Conservation (phyloP, 257 asterid species). For the Lycium barbarum region DNA sequence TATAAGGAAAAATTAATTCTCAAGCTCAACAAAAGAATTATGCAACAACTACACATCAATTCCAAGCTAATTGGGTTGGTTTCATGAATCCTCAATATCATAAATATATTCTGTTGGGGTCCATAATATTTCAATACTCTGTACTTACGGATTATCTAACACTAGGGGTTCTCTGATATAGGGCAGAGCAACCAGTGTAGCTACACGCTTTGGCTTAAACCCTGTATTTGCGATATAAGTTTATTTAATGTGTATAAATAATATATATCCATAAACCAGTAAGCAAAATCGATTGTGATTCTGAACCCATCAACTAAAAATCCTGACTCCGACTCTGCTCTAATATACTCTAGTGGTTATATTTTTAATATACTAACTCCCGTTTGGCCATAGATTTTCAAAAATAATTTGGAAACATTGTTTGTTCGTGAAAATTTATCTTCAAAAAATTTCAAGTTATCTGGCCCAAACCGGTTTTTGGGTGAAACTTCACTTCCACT, state of each 20-base stretch:
- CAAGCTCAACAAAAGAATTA: conserved; percentile 15
- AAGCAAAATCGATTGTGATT: not conserved
- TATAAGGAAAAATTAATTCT: not conserved
- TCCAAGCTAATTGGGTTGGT: not conserved
- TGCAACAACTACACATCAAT: not conserved
- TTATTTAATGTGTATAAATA: not conserved
- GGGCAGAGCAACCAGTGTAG: not conserved
- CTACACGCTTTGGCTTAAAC: conserved; percentile 7
- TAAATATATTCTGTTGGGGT: not conserved
- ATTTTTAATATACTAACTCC: not conserved
- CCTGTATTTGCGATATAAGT: not conserved
- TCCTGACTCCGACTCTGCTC: not conserved
- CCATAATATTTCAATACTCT: not conserved
- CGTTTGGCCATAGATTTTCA: too few species aligned
- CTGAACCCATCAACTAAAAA: not conserved
- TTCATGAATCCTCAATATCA: not conserved
- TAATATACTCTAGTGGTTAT: not conserved
- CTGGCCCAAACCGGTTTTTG: too few species aligned
- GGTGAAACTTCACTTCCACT: too few species aligned
- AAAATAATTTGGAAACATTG: too few species aligned
- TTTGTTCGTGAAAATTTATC: too few species aligned
- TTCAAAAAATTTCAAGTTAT: too few species aligned
- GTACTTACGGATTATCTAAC: not conserved
- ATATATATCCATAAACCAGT: not conserved
- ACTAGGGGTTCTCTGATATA: not conserved